Percentiles rank a stretch among this genome's conserved stretches.
Conservation (phyloP, 2,329 filamentous ascomycete species). For the Ascochyta viciae-villosae region DNA sequence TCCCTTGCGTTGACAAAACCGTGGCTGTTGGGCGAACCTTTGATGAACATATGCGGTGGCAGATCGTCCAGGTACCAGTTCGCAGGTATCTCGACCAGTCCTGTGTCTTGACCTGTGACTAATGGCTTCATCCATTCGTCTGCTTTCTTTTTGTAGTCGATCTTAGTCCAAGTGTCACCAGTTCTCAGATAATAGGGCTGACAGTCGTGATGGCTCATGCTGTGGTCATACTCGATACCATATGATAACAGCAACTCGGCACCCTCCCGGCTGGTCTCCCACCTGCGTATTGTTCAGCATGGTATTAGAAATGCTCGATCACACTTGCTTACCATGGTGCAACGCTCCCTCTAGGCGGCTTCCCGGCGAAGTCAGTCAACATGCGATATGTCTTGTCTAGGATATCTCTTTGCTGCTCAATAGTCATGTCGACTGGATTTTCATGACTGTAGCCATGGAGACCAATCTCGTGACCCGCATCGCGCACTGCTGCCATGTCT, state of each 20-base stretch:
- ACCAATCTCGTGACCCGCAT: slow-evolving; percentile 71
- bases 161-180: slow-evolving; percentile 72
- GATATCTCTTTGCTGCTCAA: slow-evolving; percentile 78
- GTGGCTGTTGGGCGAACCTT: slow-evolving; percentile 67
- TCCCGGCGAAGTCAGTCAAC: slow-evolving; percentile 73
- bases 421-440: slow-evolving; percentile 73
- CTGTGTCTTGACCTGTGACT: slow-evolving; percentile 64
- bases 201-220: slow-evolving; percentile 70
- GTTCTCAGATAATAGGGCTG: slow-evolving; percentile 69
- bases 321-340: slow-evolving; percentile 65
- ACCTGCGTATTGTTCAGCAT: slow-evolving; percentile 49
- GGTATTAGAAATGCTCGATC: slow-evolving; percentile 36
- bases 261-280: slow-evolving; percentile 74
- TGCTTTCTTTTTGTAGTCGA: slow-evolving; percentile 68
- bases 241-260: slow-evolving; percentile 69
- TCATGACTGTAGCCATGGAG: slow-evolving; percentile 77
- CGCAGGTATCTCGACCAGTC: slow-evolving; percentile 70
- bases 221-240: slow-evolving; percentile 73
- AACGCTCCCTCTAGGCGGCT: slow-evolving; percentile 74
- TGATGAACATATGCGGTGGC: slow-evolving; percentile 76
- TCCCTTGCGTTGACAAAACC: slow-evolving; percentile 64
- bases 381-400: slow-evolving; percentile 76
- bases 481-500: slow-evolving; percentile 66
- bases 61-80: slow-evolving; percentile 67
- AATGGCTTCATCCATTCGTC: slow-evolving; percentile 72